Evolutionary conservation across 805 yeast species (phyloP), one percentile per base, ranked within the genome.

Genomic region (Komagataella kurtzmanii): DNA sequence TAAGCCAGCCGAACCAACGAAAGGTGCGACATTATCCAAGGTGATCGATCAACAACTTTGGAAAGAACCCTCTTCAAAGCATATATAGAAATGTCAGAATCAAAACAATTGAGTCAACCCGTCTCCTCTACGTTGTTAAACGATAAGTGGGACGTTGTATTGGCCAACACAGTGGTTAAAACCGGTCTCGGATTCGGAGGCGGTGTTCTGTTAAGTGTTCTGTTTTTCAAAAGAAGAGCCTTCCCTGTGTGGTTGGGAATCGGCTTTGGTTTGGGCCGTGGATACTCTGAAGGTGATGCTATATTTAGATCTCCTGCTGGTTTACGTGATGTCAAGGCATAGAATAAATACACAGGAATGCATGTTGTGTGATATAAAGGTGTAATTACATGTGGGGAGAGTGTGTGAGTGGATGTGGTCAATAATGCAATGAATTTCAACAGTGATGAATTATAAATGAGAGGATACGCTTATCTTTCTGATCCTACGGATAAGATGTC

Each of bases 191-290:
- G 99, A 50, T 83, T 93, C 59, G 98, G 98, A 57, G 93, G 84
- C 48, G 99, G 99, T 70, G 96, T 93, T 40, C 77, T 91, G 54
- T 86, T 95, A 47, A 88, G 97, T 7, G 95, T 90, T 47, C 70
- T 93, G 54, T 71, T 93, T 53, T 93, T 93, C 76, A 88, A 78
- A 68, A 87, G 98, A 76, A 83, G 98, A 70, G 77, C 96, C 7
- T 93, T 89, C 81, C 99, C 99, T 52, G 98, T 91, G 46, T 90
- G 97, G 96, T 70, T 91, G 55, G 99, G 99, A 58, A 72, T 89
- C 57, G 99, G 99, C 44, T 91, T 93, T 62, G 99, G 99, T 58
- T 77, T 90, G 56, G 99, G 99, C 58, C 85, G 97, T 74, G 97
- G 97, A 51, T 93, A 89, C 70, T 82, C 98, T 55, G 99, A 93